These are phyloP conservation scores for Sclerotinia sclerotiorum DNA, from an alignment of 2,329 filamentous ascomycete species.

Conservation along the genomic window DNA sequence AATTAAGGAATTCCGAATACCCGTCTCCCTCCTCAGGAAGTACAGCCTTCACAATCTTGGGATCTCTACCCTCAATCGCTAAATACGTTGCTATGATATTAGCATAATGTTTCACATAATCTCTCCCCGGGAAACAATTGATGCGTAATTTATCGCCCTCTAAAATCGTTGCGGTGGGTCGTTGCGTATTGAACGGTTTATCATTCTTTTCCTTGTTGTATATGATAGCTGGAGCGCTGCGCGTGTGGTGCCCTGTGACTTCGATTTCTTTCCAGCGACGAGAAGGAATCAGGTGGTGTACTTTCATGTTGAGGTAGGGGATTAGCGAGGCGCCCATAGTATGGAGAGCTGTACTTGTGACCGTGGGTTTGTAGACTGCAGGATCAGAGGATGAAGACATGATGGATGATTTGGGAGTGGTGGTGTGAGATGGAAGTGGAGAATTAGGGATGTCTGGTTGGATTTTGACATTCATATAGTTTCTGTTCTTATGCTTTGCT, in stretches of 20 bases:
- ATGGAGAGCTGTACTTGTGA: not conserved
- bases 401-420: not conserved
- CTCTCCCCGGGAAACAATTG: slow-evolving; percentile 4
- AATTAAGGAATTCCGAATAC: not conserved
- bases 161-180: not conserved
- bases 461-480: not conserved
- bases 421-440: not conserved
- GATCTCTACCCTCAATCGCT: not conserved
- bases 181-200: not conserved
- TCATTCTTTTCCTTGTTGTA: not conserved
- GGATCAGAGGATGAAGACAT: not conserved
- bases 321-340: slow-evolving; percentile 2
- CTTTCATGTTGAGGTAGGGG: slow-evolving; percentile 4
- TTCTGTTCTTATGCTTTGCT: not conserved
- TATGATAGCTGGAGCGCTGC: not conserved
- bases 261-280: not conserved
- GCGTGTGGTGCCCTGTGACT: not conserved
- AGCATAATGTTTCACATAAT: not conserved
- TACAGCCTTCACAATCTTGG: not conserved
- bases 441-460: too few relatives aligned
- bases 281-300: not conserved
- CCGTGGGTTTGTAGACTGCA: not conserved
- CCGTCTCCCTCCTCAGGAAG: not conserved
- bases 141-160: not conserved
- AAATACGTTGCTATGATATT: slow-evolving; percentile 4